Percentiles rank a stretch among this genome's conserved stretches.
Conservation (phyloP, 148 eudicot genomes). For the Chenopodium quinoa region DNA sequence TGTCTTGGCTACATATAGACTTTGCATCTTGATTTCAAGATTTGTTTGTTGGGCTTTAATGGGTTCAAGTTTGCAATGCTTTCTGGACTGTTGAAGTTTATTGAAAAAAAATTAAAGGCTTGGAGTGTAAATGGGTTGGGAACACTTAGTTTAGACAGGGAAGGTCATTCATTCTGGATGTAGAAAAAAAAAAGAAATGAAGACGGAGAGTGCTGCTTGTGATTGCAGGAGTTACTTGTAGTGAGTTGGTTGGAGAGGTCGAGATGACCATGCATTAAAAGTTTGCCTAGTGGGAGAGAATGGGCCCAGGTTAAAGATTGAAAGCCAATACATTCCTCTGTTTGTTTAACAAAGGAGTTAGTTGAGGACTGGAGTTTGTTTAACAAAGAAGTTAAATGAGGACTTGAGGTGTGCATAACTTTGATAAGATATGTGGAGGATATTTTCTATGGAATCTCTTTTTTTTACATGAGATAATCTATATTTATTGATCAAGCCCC, state of each 20-base stretch:
- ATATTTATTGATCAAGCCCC: neutral
- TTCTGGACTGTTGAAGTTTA: neutral
- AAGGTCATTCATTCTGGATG: neutral
- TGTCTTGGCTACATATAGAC: neutral
- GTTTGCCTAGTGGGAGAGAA: neutral
- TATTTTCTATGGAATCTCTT: neutral
- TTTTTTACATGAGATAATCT: neutral
- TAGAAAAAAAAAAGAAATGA: neutral
- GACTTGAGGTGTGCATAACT: neutral
- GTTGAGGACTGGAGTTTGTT: neutral
- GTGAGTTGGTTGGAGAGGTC: neutral
- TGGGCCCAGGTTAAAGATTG: neutral
- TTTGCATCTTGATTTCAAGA: neutral
- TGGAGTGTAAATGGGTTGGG: neutral
- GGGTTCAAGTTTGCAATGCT: neutral
- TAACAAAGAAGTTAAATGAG: neutral
- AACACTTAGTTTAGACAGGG: neutral
- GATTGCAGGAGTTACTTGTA: neutral
- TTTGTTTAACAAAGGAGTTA: neutral
- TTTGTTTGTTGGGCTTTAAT: neutral
- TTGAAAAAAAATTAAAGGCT: neutral
- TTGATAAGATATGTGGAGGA: neutral
- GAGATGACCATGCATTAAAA: neutral
- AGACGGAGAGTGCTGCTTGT: neutral
- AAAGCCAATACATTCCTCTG: neutral